Evolutionary conservation across 2,329 filamentous ascomycete species (phyloP), one percentile per base, ranked within the genome.

Genomic region (Diaporthe helianthi): DNA sequence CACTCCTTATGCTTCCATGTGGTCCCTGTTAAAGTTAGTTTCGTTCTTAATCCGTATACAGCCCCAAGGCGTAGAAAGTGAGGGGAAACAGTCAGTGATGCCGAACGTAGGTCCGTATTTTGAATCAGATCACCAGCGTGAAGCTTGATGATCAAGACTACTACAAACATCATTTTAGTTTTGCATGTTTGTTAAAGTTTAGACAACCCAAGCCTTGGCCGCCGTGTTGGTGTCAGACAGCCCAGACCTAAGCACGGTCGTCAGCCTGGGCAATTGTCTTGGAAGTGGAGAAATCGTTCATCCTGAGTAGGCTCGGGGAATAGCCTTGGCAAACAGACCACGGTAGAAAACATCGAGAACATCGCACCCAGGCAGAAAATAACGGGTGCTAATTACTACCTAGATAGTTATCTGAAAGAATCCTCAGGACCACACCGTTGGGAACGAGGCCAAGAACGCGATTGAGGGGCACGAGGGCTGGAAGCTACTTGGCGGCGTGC

Each of bases 201-300:
- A n/a, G 41, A 9, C 22, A 33, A 29, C 15, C 41, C 58, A 61
- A 61, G 58, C 26, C 58, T 61, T 61, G 58, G 58, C 58, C 29
- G 19, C 26, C 58, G 3, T 17, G 31, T n/a, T 60, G 38, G 38
- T 60, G 38, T 19, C 19, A 31, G 55, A 12, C 17, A 33, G 58
- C 58, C 41, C 26, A 61, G 41, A 61, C 58, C 26, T 38, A 47
- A 33, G 58, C 26, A 15, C 3, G 7, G 58, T 47, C 19, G 41
- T 6, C 58, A 33, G 41, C 3, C 58, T 61, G 58, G 58, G 58
- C 58, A 33, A 15, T 24, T 9, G 26, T 31, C 41, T 61, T 47
- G 41, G 58, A 61, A 47, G 58, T 61, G 58, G 58, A 46, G 58
- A 61, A 61, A 5, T 31, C 26, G 41, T 61, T 61, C 41, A 47